Percentiles rank a stretch among this genome's conserved stretches.
phyloP scores from a whole-genome alignment of 1,139 yeast species.

The Geotrichum australiense region DNA sequence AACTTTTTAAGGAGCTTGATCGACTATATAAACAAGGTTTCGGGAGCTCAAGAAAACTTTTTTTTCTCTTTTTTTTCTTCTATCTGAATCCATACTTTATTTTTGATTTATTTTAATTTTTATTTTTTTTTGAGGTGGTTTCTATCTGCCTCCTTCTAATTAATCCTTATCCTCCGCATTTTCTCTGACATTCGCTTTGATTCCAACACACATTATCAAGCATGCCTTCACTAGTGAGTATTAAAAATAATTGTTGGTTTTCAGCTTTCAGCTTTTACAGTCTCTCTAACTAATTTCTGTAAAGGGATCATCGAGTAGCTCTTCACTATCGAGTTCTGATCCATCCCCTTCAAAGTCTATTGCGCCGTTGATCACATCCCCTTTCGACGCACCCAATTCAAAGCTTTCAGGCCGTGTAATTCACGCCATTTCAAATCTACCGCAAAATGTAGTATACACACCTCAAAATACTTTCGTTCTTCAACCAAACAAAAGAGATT shows the following conservation, averaged over 20 bases:
- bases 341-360: background rate
- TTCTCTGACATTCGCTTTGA: background rate
- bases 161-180: no score
- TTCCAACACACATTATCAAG: background rate
- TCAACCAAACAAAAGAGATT: constrained; percentile 67
- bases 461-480: constrained; percentile 32
- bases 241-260: no score
- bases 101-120: no score
- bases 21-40: no score
- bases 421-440: constrained; percentile 61
- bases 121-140: no score
- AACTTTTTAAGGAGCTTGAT: no score
- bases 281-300: background rate
- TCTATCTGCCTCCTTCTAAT: no score
- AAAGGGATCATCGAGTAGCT: background rate
- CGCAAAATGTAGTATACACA: constrained; percentile 44
- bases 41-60: no score
- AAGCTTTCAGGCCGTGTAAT: constrained; percentile 57
- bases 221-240: constrained; percentile 1
- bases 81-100: no score
- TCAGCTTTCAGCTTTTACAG: no score
- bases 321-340: constrained; percentile 3
- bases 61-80: no score
- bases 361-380: constrained; percentile 3
- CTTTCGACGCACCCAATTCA: constrained; percentile 17